Evolutionary conservation across 2,329 filamentous ascomycete species (phyloP).

Genomic region (Exophiala spinifera): DNA sequence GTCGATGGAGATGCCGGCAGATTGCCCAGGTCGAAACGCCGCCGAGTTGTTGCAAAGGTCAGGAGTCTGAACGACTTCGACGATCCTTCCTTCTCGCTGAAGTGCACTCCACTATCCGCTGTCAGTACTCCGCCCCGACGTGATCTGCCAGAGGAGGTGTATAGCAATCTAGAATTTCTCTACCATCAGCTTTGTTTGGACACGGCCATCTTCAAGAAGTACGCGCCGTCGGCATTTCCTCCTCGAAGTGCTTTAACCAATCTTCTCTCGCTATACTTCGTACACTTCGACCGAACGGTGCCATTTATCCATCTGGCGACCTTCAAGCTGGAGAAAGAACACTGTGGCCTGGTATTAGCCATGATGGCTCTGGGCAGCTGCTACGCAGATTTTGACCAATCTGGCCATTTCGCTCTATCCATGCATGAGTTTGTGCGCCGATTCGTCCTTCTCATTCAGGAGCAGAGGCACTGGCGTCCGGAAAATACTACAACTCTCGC

Average conservation of each 20-base stretch:
- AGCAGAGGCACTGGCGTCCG: constrained; percentile 9
- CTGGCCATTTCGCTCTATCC: constrained; percentile 33
- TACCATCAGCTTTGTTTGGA: constrained; percentile 3
- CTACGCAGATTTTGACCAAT: constrained; percentile 31
- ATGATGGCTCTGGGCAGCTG: constrained; percentile 42
- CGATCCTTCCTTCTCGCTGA: not conserved
- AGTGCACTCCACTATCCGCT: not conserved
- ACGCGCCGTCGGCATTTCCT: constrained; percentile 4
- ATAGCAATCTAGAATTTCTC: not conserved
- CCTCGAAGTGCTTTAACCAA: constrained; percentile 5
- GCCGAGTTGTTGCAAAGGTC: constrained; percentile 10
- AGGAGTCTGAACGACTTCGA: not conserved
- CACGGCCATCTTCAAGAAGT: not conserved
- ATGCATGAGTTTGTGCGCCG: constrained; percentile 43
- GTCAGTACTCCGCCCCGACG: not conserved
- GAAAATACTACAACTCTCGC: constrained; percentile 10
- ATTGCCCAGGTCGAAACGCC: constrained; percentile 27
- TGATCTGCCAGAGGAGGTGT: not conserved
- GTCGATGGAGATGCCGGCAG: constrained; percentile 31
- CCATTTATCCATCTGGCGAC: constrained; percentile 38
- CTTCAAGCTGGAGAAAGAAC: constrained; percentile 35
- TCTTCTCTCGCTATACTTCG: constrained; percentile 12
- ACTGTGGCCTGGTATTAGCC: constrained; percentile 41
- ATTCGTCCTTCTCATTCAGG: constrained; percentile 37
- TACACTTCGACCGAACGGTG: constrained; percentile 13